Evolutionary conservation across 106 monocot species (phyloP), one percentile per base, ranked within the genome.

Genomic region (Dendrobium catenatum): DNA sequence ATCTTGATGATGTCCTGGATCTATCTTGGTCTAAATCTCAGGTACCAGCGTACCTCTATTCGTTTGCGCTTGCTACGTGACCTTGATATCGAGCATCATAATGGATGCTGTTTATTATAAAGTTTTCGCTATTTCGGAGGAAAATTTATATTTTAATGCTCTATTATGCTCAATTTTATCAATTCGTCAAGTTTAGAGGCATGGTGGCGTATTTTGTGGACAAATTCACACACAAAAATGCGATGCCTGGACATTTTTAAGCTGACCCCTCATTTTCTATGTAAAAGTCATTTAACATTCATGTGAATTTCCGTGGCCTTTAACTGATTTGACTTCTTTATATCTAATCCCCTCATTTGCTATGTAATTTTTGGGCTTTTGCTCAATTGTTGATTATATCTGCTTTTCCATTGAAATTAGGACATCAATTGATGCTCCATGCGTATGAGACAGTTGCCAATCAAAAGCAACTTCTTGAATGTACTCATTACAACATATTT

Each of bases 21-120:
- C 90, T 96, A 41, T 96, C 91, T 49, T 96, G 96, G 96, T 96
- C 96, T 27, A 94, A 90, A 86, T 92, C 94, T 26, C 86, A 92
- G 96, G 96, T 96, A 75, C 1, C 9, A 26, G 90, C 94, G 96
- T 94, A 75, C 1, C 9, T 66, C 64, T 66, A 51, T 13, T 51
- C 51, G 13, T 51, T 48, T 51, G 51, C 16, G 51, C 22, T 66
- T n/a, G 10, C 6, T 66, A 15, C 26, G 26, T 8, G 10, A 66
- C 24, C 64, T 66, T 7, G 10, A 66, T 66, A 11, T 66, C 2
- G 24, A 66, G 26, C 26, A 10, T 66, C 24, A 26, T 24, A 9
- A 66, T 24, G 7, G 24, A 58, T 66, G 64, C 8, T 66, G 2
- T 66, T 24, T 26, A 24, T 26, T 66, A 66, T 66, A 66, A 22